phyloP scores from a whole-genome alignment of 768 basidiomycete genomes.

The Leucosporidium yakuticum region DNA sequence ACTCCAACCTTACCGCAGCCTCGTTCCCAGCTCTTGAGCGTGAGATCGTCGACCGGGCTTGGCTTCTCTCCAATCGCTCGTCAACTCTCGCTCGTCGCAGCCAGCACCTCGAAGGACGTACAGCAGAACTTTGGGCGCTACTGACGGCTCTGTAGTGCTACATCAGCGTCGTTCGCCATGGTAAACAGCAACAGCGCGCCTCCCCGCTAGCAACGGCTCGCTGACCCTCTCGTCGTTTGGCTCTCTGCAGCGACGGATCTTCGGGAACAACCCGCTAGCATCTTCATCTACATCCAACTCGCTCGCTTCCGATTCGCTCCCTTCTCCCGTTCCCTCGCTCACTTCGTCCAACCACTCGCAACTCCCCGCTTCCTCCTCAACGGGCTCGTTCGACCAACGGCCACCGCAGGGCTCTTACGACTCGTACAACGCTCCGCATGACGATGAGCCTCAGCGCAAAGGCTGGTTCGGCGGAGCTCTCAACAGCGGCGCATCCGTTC shows the following conservation, averaged over 20 bases:
- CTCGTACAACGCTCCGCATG: background rate
- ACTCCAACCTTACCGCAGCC: too few relatives aligned
- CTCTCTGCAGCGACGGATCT: constrained; percentile 19
- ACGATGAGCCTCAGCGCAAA: constrained; percentile 14
- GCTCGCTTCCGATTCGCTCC: constrained; percentile 17
- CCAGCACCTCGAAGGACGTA: background rate
- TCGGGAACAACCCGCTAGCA: constrained; percentile 11
- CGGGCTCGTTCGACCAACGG: constrained; percentile 2
- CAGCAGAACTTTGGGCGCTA: background rate
- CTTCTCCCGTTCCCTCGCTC: constrained; percentile 11
- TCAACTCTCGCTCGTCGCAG: background rate
- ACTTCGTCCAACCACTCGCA: background rate
- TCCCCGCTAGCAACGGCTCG: background rate
- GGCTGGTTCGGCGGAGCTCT: constrained; percentile 25
- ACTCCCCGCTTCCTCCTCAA: constrained; percentile 6
- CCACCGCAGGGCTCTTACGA: background rate
- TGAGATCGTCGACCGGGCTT: too few relatives aligned
- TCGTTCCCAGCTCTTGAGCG: too few relatives aligned
- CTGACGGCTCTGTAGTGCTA: background rate
- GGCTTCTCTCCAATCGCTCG: background rate
- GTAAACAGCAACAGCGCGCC: background rate
- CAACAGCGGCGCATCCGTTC: background rate
- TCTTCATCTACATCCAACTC: constrained; percentile 19
- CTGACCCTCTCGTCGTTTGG: background rate
- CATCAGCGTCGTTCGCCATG: background rate